phyloP scores from a whole-genome alignment of 345 rosid genomes.

The Linum lewisii region DNA sequence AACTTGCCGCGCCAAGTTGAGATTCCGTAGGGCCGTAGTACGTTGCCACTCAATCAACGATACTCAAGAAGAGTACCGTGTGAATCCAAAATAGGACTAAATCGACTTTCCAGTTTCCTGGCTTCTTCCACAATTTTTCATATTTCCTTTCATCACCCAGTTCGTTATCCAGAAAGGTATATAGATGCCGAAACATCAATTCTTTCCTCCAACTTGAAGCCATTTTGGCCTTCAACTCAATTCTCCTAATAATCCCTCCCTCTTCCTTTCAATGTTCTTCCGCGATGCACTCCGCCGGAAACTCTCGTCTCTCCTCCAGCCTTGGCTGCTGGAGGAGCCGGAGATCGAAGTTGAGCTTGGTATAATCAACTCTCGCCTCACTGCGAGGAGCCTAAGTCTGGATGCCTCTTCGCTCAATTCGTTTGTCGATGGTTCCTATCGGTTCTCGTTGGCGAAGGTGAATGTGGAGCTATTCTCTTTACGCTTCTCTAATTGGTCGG shows the following conservation, averaged over 20 bases:
- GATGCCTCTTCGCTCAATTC: conserved; percentile 40
- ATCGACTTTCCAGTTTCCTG: too few species aligned
- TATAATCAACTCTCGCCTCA: conserved; percentile 36
- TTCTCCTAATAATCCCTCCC: not conserved
- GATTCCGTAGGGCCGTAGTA: too few species aligned
- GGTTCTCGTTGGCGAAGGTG: conserved; percentile 35
- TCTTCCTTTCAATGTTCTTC: conserved; percentile 27
- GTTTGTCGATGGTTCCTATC: conserved; percentile 33
- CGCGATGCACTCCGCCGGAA: conserved; percentile 34
- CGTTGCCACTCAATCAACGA: too few species aligned
- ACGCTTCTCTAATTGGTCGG: conserved; percentile 66
- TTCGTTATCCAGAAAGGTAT: not conserved
- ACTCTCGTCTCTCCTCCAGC: conserved; percentile 46
- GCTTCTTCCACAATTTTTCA: too few species aligned
- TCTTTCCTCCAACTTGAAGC: conserved; percentile 13
- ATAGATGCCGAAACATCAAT: conserved; percentile 5
- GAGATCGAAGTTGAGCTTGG: conserved; percentile 57
- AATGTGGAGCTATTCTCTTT: conserved; percentile 39
- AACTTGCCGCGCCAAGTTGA: too few species aligned
- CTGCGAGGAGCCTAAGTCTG: conserved; percentile 38
- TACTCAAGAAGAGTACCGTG: too few species aligned
- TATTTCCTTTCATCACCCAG: too few species aligned
- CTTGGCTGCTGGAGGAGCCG: conserved; percentile 63
- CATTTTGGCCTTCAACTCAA: not conserved
- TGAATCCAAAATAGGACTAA: too few species aligned